Conservation (phyloP, 2,329 filamentous ascomycete genomes). For the Arachnomyces sp. region DNA sequence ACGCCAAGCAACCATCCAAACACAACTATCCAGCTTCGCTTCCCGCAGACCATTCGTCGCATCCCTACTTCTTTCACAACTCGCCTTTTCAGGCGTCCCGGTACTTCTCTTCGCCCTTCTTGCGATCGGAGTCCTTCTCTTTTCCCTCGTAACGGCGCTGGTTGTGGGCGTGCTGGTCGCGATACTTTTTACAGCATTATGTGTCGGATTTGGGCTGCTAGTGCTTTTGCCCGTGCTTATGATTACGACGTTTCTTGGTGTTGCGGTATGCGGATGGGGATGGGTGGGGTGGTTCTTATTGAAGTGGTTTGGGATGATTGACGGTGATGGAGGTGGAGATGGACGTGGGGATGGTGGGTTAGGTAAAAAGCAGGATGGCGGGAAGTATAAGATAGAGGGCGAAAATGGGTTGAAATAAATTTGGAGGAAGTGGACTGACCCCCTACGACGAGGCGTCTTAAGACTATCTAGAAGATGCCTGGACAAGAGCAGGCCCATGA, state of each 20-base stretch:
- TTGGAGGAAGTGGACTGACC: no score
- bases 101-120: constrained; percentile 62
- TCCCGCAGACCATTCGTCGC: constrained; percentile 59
- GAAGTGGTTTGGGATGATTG: constrained; percentile 9
- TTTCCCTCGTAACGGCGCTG: constrained; percentile 55
- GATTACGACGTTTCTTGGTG: constrained; percentile 53
- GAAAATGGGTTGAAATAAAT: no score
- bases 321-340: neutral
- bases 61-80: constrained; percentile 58
- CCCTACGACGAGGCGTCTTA: no score
- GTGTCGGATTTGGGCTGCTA: constrained; percentile 57
- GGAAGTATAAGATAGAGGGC: neutral
- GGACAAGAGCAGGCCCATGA: no score
- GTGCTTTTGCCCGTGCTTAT: constrained; percentile 62
- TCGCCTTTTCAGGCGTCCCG: constrained; percentile 58
- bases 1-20: constrained; percentile 50
- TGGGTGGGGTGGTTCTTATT: constrained; percentile 45
- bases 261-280: constrained; percentile 59
- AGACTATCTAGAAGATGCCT: no score
- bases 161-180: constrained; percentile 43
- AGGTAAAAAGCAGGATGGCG: neutral
- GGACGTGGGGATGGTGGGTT: neutral
- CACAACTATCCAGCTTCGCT: constrained; percentile 49
- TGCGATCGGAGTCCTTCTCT: constrained; percentile 51
- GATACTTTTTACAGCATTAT: constrained; percentile 57